Conservation (phyloP, 176 grass and related monocot genomes). For the Triticum timopheevii region DNA sequence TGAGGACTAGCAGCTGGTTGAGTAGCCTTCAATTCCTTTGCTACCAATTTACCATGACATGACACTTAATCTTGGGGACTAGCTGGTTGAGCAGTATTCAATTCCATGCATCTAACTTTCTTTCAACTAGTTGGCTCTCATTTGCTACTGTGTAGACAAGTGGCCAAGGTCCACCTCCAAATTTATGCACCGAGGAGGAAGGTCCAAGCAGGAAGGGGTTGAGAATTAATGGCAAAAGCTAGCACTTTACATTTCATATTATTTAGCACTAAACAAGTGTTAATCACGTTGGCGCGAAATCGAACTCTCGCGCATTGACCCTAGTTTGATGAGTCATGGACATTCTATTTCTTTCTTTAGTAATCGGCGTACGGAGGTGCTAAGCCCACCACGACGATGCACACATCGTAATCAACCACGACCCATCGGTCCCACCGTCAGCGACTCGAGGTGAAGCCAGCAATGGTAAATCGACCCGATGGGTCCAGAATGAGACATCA, state of each 20-base stretch:
- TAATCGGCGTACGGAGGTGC: neutral
- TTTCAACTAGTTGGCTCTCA: conserved; percentile 32
- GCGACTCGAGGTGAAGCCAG: neutral
- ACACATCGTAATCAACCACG: neutral
- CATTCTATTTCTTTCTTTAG: neutral
- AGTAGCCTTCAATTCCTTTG: neutral
- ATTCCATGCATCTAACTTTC: conserved; percentile 12
- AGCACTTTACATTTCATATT: conserved; percentile 49
- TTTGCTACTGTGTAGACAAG: conserved; percentile 53
- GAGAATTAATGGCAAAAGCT: conserved; percentile 58
- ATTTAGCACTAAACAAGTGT: neutral
- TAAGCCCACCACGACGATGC: neutral
- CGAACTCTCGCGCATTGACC: conserved; percentile 60
- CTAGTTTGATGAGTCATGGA: conserved; percentile 28
- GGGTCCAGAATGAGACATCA: conserved; percentile 24
- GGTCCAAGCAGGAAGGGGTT: conserved; percentile 61
- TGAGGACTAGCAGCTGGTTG: neutral
- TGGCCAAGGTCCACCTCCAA: conserved; percentile 38
- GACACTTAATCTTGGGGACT: neutral
- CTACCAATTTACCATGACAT: neutral
- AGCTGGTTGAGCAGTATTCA: conserved; percentile 4
- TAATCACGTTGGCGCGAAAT: conserved; percentile 41
- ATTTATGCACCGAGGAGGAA: conserved; percentile 49
- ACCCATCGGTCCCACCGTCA: neutral
- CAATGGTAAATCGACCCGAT: neutral